Percentiles rank a stretch among this genome's conserved stretches.
phyloP scores from a whole-genome alignment of 495 filamentous ascomycete genomes.

The Lepidopterella palustris region DNA sequence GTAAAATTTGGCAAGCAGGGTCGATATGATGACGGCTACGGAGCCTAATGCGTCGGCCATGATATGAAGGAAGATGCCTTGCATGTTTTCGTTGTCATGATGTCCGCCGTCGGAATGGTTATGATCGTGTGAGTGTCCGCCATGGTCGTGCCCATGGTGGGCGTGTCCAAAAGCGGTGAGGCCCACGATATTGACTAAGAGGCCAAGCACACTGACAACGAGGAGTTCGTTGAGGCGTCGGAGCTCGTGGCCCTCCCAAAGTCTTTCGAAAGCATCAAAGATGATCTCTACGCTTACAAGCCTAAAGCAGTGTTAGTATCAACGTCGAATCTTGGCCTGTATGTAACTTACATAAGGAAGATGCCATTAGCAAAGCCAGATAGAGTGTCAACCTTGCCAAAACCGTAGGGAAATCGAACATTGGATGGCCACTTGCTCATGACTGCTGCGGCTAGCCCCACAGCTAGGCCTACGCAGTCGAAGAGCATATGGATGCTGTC shows the following conservation, averaged over 20 bases:
- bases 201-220: constrained; percentile 73
- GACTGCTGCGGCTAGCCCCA: constrained; percentile 90
- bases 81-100: constrained; percentile 96
- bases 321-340: background rate
- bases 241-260: constrained; percentile 74
- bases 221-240: constrained; percentile 80
- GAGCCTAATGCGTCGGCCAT: constrained; percentile 92
- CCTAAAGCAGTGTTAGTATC: constrained; percentile 43
- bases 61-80: constrained; percentile 96
- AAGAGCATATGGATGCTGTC: constrained; percentile 99
- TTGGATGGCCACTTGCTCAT: constrained; percentile 96
- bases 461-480: constrained; percentile 85
- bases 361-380: constrained; percentile 96
- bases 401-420: constrained; percentile 83
- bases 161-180: constrained; percentile 79
- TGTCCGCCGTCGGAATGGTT: constrained; percentile 36
- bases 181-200: constrained; percentile 86
- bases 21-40: constrained; percentile 89
- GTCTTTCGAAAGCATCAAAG: constrained; percentile 84
- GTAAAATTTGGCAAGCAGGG: constrained; percentile 74
- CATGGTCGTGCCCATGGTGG: constrained; percentile 55
- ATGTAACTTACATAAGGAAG: constrained; percentile 70
- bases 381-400: constrained; percentile 93
- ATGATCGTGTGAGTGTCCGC: constrained; percentile 9
- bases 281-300: constrained; percentile 95